Conservation (phyloP, 495 filamentous ascomycete genomes). For the Penicillium ochrochloron region DNA sequence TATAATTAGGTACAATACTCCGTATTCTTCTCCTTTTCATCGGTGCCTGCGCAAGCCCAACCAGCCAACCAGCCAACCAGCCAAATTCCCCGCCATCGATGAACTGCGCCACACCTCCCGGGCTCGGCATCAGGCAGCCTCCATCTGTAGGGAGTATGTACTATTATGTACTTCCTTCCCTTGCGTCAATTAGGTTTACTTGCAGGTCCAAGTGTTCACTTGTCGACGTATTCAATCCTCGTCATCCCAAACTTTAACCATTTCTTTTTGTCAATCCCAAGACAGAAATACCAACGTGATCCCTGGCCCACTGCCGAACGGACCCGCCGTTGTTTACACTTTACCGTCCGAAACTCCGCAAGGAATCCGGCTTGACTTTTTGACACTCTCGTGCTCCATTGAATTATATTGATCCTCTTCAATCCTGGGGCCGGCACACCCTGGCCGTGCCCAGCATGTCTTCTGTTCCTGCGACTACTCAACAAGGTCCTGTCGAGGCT, state of each 20-base stretch:
- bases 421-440: constrained; percentile 30
- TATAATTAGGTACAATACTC: background rate
- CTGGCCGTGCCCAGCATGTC: constrained; percentile 32
- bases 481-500: constrained; percentile 67
- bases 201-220: background rate
- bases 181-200: constrained; percentile 24
- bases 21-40: background rate
- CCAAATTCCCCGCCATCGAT: constrained; percentile 2
- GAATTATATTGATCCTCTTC: background rate
- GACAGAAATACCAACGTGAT: constrained; percentile 11
- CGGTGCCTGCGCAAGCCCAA: constrained; percentile 25
- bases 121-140: constrained; percentile 24
- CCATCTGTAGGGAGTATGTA: background rate
- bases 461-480: constrained; percentile 26
- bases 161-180: constrained; percentile 10
- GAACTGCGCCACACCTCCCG: constrained; percentile 29
- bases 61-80: constrained; percentile 13
- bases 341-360: background rate
- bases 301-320: constrained; percentile 10
- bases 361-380: constrained; percentile 4
- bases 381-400: background rate
- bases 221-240: constrained; percentile 15
- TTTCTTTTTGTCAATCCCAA: background rate
- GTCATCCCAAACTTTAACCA: constrained; percentile 1
- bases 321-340: constrained; percentile 15